phyloP scores from a whole-genome alignment of 2,329 filamentous ascomycete genomes.

The Fusarium sp. region DNA sequence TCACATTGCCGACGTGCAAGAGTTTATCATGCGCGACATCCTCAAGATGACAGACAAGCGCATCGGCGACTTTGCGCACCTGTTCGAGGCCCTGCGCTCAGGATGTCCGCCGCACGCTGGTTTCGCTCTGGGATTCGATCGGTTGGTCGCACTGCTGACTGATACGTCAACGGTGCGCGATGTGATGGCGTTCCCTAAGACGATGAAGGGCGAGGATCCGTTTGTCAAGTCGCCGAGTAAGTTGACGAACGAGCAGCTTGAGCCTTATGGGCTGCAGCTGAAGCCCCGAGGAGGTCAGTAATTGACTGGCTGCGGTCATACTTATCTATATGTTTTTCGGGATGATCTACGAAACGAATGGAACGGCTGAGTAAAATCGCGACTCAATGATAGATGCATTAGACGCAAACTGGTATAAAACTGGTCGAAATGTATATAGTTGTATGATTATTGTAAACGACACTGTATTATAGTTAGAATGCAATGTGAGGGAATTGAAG shows the following conservation, averaged over 20 bases:
- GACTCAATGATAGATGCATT: constrained; percentile 5
- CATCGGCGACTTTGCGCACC: constrained; percentile 85
- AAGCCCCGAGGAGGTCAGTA: background rate
- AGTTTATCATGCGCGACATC: constrained; percentile 86
- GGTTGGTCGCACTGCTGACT: constrained; percentile 84
- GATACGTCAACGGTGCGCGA: constrained; percentile 85
- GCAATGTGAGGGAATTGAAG: background rate
- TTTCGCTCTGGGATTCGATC: constrained; percentile 92
- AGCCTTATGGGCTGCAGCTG: constrained; percentile 62
- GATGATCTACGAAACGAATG: background rate
- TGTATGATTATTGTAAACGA: constrained; percentile 37
- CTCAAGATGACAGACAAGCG: constrained; percentile 81
- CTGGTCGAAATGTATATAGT: background rate
- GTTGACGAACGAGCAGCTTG: constrained; percentile 71
- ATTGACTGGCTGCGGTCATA: background rate
- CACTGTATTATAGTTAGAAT: constrained; percentile 22
- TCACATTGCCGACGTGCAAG: constrained; percentile 85
- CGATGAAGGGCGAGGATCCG: constrained; percentile 87
- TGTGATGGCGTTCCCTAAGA: constrained; percentile 98
- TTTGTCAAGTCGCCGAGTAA: constrained; percentile 83
- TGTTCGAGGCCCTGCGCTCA: constrained; percentile 84
- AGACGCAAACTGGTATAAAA: background rate
- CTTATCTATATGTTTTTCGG: too few relatives aligned
- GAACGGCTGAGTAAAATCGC: constrained; percentile 2
- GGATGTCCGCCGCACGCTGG: constrained; percentile 97